A percentile compares a stretch with the other conserved stretches of the same genome.
Conservation (phyloP, 805 yeast genomes). For the Cyberlindnera maritima region DNA sequence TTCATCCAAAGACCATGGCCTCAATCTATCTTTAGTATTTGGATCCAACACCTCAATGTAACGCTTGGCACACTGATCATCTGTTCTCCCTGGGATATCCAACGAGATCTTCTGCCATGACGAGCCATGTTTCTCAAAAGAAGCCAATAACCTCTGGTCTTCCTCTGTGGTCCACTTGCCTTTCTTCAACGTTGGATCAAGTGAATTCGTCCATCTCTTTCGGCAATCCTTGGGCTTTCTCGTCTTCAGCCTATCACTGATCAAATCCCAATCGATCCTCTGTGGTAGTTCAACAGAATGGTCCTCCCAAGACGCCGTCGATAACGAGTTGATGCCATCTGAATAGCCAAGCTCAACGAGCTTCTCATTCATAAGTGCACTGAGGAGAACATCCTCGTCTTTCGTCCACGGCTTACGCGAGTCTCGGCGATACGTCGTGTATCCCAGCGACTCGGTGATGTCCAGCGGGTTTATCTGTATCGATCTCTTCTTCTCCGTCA, state of each 20-base stretch:
- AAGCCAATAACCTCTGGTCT: constrained; percentile 61
- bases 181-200: constrained; percentile 77
- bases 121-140: constrained; percentile 69
- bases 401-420: constrained; percentile 71
- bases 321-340: constrained; percentile 32
- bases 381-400: constrained; percentile 64
- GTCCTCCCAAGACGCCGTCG: constrained; percentile 26
- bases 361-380: constrained; percentile 38
- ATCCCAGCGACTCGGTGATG: constrained; percentile 70
- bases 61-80: constrained; percentile 92
- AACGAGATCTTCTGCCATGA: constrained; percentile 83
- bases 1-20: constrained; percentile 79
- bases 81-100: constrained; percentile 80
- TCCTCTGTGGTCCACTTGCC: constrained; percentile 88
- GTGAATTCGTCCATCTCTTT: constrained; percentile 82
- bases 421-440: constrained; percentile 64
- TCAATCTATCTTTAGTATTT: constrained; percentile 65
- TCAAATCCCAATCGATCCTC: constrained; percentile 58
- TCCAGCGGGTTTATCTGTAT: constrained; percentile 38
- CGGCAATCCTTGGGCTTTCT: constrained; percentile 81
- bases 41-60: constrained; percentile 89
- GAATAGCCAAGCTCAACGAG: constrained; percentile 33
- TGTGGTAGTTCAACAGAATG: constrained; percentile 27
- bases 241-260: constrained; percentile 45
- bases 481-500: constrained; percentile 23